These are phyloP conservation scores for Candida mattraensis DNA, from an alignment of 805 yeast genomes.

Conservation along the genomic window DNA sequence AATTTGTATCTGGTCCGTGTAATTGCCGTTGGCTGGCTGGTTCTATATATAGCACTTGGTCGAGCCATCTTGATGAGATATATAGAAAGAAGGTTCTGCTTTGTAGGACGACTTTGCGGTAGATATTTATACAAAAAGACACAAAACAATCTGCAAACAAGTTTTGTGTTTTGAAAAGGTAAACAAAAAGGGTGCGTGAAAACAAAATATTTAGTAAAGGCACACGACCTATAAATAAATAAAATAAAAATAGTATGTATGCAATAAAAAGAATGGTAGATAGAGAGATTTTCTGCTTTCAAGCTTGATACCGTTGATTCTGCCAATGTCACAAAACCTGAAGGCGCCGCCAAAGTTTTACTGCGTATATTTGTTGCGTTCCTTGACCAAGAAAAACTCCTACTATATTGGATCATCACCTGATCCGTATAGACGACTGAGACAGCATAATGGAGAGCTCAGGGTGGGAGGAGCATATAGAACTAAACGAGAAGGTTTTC, in stretches of 20 bases:
- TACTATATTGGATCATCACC: conserved; percentile 85
- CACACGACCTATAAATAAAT: no score
- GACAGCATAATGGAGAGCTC: conserved; percentile 79
- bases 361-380: conserved; percentile 69
- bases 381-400: conserved; percentile 54
- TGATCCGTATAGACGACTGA: conserved; percentile 60
- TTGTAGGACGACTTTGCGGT: no score
- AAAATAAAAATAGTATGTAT: no score
- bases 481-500: conserved; percentile 53
- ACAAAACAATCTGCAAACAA: no score
- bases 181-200: no score
- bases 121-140: no score
- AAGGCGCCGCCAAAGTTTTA: conserved; percentile 41
- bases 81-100: no score
- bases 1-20: conserved; percentile 32
- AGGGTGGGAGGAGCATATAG: conserved; percentile 65
- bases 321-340: conserved; percentile 9
- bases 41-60: conserved; percentile 35
- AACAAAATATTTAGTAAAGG: no score
- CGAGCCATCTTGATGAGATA: conserved; percentile 31
- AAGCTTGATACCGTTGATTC: no score
- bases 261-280: no score
- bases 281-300: no score
- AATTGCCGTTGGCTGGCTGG: conserved; percentile 26
- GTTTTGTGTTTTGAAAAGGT: no score